Percentiles rank a stretch among this genome's conserved stretches.
Evolutionary conservation across 306 rosid genomes (phyloP).

Genomic region (Cucurbita ficifolia): DNA sequence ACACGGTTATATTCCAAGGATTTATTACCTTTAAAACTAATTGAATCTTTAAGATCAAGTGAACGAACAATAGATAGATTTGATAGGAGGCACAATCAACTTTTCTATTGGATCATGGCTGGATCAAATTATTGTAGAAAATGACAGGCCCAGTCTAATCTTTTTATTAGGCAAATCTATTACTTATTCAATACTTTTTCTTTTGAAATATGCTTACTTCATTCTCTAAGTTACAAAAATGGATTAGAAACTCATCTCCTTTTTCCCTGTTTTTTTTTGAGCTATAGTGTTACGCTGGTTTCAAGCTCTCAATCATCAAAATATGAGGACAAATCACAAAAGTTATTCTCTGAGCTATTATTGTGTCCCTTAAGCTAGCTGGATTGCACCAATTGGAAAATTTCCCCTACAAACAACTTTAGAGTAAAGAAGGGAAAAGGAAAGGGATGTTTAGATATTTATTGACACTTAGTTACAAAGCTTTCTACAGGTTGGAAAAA

Average conservation of each 20-base stretch:
- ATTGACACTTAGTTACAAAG: not conserved
- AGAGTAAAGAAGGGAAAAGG: not conserved
- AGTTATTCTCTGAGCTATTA: constrained; percentile 1
- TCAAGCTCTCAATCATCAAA: not conserved
- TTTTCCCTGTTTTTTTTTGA: not conserved
- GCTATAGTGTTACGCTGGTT: no score
- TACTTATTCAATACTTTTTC: not conserved
- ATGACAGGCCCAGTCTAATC: not conserved
- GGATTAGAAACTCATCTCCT: not conserved
- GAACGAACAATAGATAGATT: not conserved
- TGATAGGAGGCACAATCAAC: not conserved
- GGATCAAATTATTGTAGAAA: not conserved
- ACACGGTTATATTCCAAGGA: not conserved
- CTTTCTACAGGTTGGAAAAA: constrained; percentile 2
- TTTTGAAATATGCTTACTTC: not conserved
- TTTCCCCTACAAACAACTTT: not conserved
- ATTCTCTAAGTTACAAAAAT: not conserved
- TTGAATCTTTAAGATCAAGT: not conserved
- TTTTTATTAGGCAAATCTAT: not conserved
- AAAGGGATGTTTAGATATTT: not conserved
- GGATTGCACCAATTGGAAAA: constrained; percentile 5
- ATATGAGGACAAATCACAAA: not conserved
- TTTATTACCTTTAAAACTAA: not conserved
- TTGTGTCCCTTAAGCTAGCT: not conserved
- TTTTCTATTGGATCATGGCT: not conserved